Evolutionary conservation across 2,329 filamentous ascomycete species (phyloP).

Genomic region (Eutypella sp.): DNA sequence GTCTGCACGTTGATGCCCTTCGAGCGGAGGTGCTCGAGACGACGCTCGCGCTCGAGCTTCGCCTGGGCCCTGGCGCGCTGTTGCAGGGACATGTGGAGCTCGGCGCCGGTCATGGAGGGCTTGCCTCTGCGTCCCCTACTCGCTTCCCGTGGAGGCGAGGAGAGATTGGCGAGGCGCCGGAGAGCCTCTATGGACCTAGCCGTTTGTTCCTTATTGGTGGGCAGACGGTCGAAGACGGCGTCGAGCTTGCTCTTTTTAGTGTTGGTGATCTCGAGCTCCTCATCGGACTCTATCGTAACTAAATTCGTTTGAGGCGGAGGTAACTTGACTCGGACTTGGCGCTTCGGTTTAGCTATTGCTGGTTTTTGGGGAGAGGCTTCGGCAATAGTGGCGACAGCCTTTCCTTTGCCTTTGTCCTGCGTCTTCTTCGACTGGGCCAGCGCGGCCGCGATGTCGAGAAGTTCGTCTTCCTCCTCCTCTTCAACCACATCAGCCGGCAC

Average conservation of each 20-base stretch:
- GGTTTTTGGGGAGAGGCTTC: slow-evolving; percentile 22
- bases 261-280: slow-evolving; percentile 59
- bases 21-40: slow-evolving; percentile 69
- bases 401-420: slow-evolving; percentile 57
- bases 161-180: slow-evolving; percentile 69
- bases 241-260: slow-evolving; percentile 48
- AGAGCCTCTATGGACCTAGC: slow-evolving; percentile 60
- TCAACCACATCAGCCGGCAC: slow-evolving; percentile 5
- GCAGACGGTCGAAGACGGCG: slow-evolving; percentile 66
- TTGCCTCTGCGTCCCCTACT: slow-evolving; percentile 38
- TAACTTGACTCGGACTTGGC: slow-evolving; percentile 47
- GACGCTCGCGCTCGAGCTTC: slow-evolving; percentile 68
- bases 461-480: slow-evolving; percentile 27
- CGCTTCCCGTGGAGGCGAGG: slow-evolving; percentile 53
- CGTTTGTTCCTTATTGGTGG: slow-evolving; percentile 58
- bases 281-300: slow-evolving; percentile 45
- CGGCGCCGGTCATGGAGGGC: slow-evolving; percentile 59
- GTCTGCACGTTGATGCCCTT: slow-evolving; percentile 81
- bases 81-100: slow-evolving; percentile 65
- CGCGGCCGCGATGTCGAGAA: slow-evolving; percentile 34
- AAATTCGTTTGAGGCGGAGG: slow-evolving; percentile 35
- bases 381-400: slow-evolving; percentile 34
- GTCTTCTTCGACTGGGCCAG: slow-evolving; percentile 27
- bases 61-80: slow-evolving; percentile 77
- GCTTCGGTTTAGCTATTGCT: slow-evolving; percentile 28